Evolutionary conservation across 2,329 filamentous ascomycete species (phyloP).

Genomic region (Clonostachys rosea): DNA sequence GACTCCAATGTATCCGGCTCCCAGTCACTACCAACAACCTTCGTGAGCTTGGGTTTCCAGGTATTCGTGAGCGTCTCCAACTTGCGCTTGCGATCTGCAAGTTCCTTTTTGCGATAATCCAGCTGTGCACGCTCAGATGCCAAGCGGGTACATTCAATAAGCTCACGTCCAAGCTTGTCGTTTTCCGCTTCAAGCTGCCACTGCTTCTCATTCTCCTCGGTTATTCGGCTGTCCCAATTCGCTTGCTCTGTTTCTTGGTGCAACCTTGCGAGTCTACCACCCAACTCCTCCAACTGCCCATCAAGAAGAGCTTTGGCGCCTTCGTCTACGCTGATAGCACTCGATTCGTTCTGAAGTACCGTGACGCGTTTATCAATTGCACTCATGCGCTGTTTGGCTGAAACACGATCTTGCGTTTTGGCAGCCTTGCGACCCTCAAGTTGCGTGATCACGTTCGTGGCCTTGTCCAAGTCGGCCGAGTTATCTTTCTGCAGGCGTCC

Average conservation of each 20-base stretch:
- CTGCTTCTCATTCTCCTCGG: slow-evolving; percentile 60
- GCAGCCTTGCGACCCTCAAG: slow-evolving; percentile 71
- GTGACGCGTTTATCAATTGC: slow-evolving; percentile 68
- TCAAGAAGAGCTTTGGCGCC: slow-evolving; percentile 76
- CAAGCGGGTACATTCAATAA: slow-evolving; percentile 75
- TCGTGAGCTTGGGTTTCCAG: slow-evolving; percentile 66
- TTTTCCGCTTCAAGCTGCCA: slow-evolving; percentile 67
- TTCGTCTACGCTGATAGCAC: slow-evolving; percentile 79
- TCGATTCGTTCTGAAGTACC: slow-evolving; percentile 62
- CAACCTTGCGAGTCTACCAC: slow-evolving; percentile 54
- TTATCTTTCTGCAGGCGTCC: slow-evolving; percentile 72
- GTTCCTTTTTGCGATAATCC: slow-evolving; percentile 76
- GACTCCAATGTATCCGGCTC: slow-evolving; percentile 63
- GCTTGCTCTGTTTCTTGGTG: slow-evolving; percentile 59
- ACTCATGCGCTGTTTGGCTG: slow-evolving; percentile 67
- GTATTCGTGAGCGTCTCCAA: slow-evolving; percentile 74
- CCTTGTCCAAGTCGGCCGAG: slow-evolving; percentile 66
- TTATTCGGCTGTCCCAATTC: slow-evolving; percentile 68
- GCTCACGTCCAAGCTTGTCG: slow-evolving; percentile 70
- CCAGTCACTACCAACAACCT: slow-evolving; percentile 64
- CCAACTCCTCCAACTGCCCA: slow-evolving; percentile 65
- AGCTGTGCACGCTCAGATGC: slow-evolving; percentile 81
- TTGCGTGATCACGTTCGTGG: slow-evolving; percentile 66
- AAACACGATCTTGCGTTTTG: slow-evolving; percentile 68
- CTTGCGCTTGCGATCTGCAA: slow-evolving; percentile 67